Percentiles rank a stretch among this genome's conserved stretches.
Evolutionary conservation across 352 stramenopile genomes (phyloP).

Genomic region (Globisporangium okanoganense): DNA sequence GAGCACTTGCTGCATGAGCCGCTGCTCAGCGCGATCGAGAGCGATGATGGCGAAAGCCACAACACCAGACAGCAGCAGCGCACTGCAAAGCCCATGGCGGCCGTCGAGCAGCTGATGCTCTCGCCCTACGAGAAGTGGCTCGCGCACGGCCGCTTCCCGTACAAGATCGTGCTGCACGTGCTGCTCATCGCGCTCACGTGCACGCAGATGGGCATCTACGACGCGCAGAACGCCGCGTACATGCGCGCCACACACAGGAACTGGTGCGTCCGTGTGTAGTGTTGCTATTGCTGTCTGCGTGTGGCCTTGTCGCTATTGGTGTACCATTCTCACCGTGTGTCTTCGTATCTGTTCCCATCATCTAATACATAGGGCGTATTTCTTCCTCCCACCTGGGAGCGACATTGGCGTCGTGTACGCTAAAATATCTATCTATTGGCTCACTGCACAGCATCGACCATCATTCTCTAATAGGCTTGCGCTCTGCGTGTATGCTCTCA

Average conservation of each 20-base stretch:
- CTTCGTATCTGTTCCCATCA: neutral
- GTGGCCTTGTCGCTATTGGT: neutral
- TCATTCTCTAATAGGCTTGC: neutral
- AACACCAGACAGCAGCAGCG: neutral
- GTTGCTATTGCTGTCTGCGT: neutral
- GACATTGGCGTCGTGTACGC: conserved; percentile 55
- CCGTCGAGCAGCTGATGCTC: conserved; percentile 55
- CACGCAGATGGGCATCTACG: conserved; percentile 71
- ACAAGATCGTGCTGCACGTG: conserved; percentile 79
- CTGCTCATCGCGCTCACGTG: conserved; percentile 70
- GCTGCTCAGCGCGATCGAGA: conserved; percentile 13
- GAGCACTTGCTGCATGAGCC: conserved; percentile 4
- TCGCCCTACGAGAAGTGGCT: conserved; percentile 84
- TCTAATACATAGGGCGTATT: conserved; percentile 57
- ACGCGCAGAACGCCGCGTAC: conserved; percentile 79
- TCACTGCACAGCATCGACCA: neutral
- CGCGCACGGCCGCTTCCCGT: conserved; percentile 68
- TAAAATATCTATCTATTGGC: neutral
- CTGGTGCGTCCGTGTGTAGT: conserved; percentile 32
- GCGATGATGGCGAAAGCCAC: neutral
- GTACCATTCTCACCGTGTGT: neutral
- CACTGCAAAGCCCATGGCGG: conserved; percentile 24
- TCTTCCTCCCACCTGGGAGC: conserved; percentile 63
- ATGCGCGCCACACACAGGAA: conserved; percentile 82
- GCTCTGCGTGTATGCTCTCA: neutral